A percentile compares a stretch with the other conserved stretches of the same genome.
These are phyloP conservation scores for Pythium plurisporium DNA, from an alignment of 352 stramenopile species.

Conservation along the genomic window DNA sequence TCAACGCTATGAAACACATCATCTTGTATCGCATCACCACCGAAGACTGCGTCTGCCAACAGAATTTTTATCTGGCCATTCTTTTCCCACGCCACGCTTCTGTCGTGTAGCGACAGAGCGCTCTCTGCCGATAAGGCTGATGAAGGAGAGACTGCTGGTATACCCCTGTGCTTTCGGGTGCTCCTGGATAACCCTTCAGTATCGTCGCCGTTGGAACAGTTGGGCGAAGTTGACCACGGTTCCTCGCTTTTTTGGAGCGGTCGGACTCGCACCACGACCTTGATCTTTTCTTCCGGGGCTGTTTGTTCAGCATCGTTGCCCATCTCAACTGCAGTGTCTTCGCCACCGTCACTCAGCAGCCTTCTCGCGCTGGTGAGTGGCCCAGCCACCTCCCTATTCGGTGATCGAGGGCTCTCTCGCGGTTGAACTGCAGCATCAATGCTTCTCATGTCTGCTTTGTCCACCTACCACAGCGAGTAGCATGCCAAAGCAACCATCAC, in stretches of 20 bases:
- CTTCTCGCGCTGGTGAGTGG: background rate
- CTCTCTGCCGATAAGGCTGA: slow-evolving; percentile 12
- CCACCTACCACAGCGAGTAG: background rate
- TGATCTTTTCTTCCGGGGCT: slow-evolving; percentile 45
- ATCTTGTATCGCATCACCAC: slow-evolving; percentile 30
- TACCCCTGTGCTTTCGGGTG: background rate
- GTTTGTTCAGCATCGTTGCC: slow-evolving; percentile 3
- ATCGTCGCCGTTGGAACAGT: background rate
- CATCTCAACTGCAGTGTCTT: background rate
- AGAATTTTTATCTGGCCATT: slow-evolving; percentile 59
- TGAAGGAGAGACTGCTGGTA: background rate
- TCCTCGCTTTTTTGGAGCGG: slow-evolving; percentile 49
- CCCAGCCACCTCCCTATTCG: background rate
- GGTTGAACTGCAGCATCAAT: background rate
- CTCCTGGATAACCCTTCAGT: background rate
- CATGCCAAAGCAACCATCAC: background rate
- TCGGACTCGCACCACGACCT: slow-evolving; percentile 56
- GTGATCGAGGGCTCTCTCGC: background rate
- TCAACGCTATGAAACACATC: slow-evolving; percentile 49
- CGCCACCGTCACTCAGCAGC: background rate
- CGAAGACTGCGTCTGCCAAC: slow-evolving; percentile 48
- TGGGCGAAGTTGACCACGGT: slow-evolving; percentile 20
- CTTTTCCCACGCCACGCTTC: slow-evolving; percentile 58
- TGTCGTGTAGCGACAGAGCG: slow-evolving; percentile 20
- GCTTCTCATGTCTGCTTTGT: background rate